Conservation (phyloP, 1,284 basidiomycete genomes). For the Caloboletus firmus region DNA sequence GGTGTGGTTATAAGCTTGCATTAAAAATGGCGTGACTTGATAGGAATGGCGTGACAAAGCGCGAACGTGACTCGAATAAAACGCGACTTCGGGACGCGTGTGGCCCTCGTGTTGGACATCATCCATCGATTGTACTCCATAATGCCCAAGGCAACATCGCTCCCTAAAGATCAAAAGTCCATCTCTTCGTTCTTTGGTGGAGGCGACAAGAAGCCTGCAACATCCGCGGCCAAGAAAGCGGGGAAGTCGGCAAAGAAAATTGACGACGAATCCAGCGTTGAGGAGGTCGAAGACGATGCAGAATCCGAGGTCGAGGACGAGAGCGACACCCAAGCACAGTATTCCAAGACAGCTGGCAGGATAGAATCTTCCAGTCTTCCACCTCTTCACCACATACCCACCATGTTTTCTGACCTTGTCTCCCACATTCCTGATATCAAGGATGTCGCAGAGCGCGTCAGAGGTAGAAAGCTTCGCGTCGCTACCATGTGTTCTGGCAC, state of each 20-base stretch:
- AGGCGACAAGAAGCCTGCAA: conserved; percentile 25
- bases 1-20: neutral
- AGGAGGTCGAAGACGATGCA: conserved; percentile 22
- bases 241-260: conserved; percentile 36
- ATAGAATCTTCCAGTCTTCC: conserved; percentile 66
- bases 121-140: conserved; percentile 6
- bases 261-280: conserved; percentile 22
- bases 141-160: conserved; percentile 51
- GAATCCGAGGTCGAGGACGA: conserved; percentile 33
- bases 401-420: conserved; percentile 86
- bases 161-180: conserved; percentile 49
- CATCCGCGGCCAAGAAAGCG: conserved; percentile 16
- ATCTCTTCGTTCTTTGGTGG: conserved; percentile 55
- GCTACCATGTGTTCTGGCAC: conserved; percentile 99
- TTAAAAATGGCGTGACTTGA: conserved; percentile 18
- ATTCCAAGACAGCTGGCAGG: conserved; percentile 39
- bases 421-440: conserved; percentile 68
- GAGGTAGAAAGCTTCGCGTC: conserved; percentile 84
- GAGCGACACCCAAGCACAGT: conserved; percentile 29
- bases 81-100: conserved; percentile 16
- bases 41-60: conserved; percentile 26
- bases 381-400: conserved; percentile 79
- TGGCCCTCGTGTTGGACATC: neutral
- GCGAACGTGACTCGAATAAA: conserved; percentile 34
- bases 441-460: conserved; percentile 66